Conservation (phyloP, 208 protist species). For the Trichomonas gallinae region DNA sequence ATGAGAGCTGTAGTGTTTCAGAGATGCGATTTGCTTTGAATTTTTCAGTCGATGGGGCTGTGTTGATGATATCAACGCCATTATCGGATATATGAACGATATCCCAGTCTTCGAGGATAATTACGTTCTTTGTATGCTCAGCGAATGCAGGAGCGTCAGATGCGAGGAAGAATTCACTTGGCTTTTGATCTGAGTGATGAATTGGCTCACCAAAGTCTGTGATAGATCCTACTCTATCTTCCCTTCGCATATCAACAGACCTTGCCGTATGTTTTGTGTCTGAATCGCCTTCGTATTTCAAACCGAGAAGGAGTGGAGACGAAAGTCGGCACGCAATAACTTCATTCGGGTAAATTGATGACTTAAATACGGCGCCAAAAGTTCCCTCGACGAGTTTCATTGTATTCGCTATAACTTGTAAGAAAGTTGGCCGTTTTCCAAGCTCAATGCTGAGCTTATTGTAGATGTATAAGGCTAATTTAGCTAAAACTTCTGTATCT, state of each 20-base stretch:
- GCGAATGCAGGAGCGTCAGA: conserved; percentile 34
- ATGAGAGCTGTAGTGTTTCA: background rate
- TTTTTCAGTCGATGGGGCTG: background rate
- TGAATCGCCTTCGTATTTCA: background rate
- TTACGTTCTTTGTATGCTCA: conserved; percentile 50
- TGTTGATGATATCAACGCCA: conserved; percentile 31
- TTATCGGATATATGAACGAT: conserved; percentile 46
- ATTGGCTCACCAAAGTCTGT: background rate
- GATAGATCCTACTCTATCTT: background rate
- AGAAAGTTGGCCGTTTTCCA: background rate
- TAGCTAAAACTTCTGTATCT: background rate
- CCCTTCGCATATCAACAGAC: background rate
- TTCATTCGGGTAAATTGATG: conserved; percentile 46
- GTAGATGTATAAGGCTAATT: background rate
- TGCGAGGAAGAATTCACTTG: background rate
- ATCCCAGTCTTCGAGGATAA: conserved; percentile 51
- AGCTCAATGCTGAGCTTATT: background rate
- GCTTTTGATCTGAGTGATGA: background rate
- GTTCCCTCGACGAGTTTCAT: conserved; percentile 48
- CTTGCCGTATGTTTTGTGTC: background rate
- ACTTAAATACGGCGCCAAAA: conserved; percentile 47
- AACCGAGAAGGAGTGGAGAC: conserved; percentile 48
- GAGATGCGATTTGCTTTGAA: background rate
- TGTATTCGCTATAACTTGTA: conserved; percentile 48
- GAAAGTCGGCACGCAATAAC: conserved; percentile 45